phyloP scores from a whole-genome alignment of 352 stramenopile species.

The Thraustochytrium striatum region DNA sequence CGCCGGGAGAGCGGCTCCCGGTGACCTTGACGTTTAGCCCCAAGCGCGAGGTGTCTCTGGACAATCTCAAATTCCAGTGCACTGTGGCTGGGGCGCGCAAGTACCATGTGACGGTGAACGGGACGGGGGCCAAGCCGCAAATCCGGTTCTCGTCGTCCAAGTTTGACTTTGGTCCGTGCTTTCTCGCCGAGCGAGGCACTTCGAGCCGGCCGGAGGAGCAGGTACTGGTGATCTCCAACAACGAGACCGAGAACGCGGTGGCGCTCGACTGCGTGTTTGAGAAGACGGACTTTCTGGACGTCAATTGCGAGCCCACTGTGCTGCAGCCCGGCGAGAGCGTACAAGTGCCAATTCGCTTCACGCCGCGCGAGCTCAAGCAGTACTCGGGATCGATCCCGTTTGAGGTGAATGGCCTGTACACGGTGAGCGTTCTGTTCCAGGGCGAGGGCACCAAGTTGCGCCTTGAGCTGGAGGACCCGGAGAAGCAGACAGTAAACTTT shows the following conservation, averaged over 20 bases:
- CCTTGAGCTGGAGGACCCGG: constrained; percentile 77
- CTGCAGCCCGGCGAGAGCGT: constrained; percentile 70
- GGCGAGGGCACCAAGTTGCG: constrained; percentile 70
- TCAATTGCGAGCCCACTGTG: constrained; percentile 72
- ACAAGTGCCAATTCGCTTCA: constrained; percentile 75
- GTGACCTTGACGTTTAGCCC: constrained; percentile 73
- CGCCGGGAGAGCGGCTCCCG: constrained; percentile 73
- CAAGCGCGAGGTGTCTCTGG: constrained; percentile 67
- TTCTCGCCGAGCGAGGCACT: constrained; percentile 72
- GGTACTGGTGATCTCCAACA: constrained; percentile 73
- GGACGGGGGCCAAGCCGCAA: constrained; percentile 70
- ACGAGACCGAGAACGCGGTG: constrained; percentile 70
- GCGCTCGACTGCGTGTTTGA: constrained; percentile 82
- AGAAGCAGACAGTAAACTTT: constrained; percentile 73
- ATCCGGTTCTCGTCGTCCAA: constrained; percentile 80
- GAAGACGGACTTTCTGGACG: constrained; percentile 72
- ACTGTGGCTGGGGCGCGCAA: constrained; percentile 75
- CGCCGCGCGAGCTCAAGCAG: constrained; percentile 67
- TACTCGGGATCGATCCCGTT: constrained; percentile 83
- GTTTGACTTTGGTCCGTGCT: constrained; percentile 84
- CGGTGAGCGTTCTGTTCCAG: constrained; percentile 66
- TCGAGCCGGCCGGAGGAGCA: constrained; percentile 58
- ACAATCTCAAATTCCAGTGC: constrained; percentile 66
- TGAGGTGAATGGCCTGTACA: constrained; percentile 77
- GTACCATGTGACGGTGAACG: constrained; percentile 71